Percentiles rank a stretch among this genome's conserved stretches.
Conservation (phyloP, 2,329 filamentous ascomycete genomes). For the Diaporthe capsici region DNA sequence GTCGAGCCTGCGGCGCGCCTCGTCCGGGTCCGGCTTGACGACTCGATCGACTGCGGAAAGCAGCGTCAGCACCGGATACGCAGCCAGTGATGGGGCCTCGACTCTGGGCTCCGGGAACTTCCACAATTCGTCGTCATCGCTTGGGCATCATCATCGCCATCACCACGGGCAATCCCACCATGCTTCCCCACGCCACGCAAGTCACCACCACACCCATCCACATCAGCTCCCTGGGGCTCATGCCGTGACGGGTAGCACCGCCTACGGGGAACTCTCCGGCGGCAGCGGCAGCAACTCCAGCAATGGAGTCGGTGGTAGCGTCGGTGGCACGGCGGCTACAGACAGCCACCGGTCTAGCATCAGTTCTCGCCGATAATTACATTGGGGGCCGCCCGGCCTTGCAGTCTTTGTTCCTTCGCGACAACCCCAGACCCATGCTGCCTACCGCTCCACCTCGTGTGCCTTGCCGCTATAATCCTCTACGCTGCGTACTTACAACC, state of each 20-base stretch:
- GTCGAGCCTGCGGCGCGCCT: slow-evolving; percentile 38
- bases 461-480: background rate
- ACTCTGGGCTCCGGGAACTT: slow-evolving; percentile 25
- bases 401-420: slow-evolving; percentile 1
- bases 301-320: slow-evolving; percentile 32
- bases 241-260: slow-evolving; percentile 34
- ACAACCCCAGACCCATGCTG: slow-evolving; percentile 1
- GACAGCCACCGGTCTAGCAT: slow-evolving; percentile 39
- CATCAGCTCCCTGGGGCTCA: slow-evolving; percentile 31
- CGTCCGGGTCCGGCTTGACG: slow-evolving; percentile 37
- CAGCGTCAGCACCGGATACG: slow-evolving; percentile 32
- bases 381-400: background rate
- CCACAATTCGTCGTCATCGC: slow-evolving; percentile 23
- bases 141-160: slow-evolving; percentile 34
- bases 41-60: slow-evolving; percentile 36
- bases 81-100: slow-evolving; percentile 30
- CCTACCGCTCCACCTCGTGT: slow-evolving; percentile 11
- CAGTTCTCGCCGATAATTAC: slow-evolving; percentile 34
- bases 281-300: slow-evolving; percentile 33
- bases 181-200: slow-evolving; percentile 33
- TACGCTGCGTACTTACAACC: slow-evolving; percentile 20
- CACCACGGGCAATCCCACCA: slow-evolving; percentile 34
- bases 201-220: slow-evolving; percentile 34
- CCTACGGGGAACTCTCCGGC: slow-evolving; percentile 39
- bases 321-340: slow-evolving; percentile 34